Percentiles rank a stretch among this genome's conserved stretches.
phyloP scores from a whole-genome alignment of 768 basidiomycete genomes.

The Paxillus rubicundulus region DNA sequence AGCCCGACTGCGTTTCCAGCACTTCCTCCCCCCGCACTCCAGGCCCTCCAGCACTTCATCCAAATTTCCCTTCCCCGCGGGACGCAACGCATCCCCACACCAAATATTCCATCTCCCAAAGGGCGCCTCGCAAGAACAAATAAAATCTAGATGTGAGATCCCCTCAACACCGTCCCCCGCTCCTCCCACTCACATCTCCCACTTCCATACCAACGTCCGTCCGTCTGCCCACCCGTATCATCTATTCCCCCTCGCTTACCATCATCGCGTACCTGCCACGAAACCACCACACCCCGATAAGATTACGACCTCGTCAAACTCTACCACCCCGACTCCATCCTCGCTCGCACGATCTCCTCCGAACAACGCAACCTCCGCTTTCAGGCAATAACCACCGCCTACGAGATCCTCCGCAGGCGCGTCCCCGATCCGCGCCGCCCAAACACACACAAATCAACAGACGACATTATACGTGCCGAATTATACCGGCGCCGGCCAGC shows the following conservation, averaged over 20 bases:
- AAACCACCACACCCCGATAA: constrained; percentile 25
- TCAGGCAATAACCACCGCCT: constrained; percentile 62
- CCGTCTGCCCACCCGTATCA: too few relatives aligned
- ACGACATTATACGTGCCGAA: constrained; percentile 49
- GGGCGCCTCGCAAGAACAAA: constrained; percentile 54
- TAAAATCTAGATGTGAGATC: constrained; percentile 64
- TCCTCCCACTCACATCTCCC: background rate
- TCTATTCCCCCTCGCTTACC: too few relatives aligned
- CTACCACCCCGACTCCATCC: constrained; percentile 68
- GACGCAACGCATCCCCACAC: constrained; percentile 57
- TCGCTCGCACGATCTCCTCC: constrained; percentile 40
- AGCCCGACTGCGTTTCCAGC: too few relatives aligned
- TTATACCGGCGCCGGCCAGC: constrained; percentile 48
- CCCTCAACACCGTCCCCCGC: background rate
- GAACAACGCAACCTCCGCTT: constrained; percentile 56
- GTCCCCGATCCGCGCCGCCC: background rate
- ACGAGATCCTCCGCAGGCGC: constrained; percentile 40
- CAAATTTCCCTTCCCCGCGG: constrained; percentile 49
- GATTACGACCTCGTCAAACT: constrained; percentile 73
- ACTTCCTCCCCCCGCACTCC: background rate
- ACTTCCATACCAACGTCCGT: background rate
- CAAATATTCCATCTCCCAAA: constrained; percentile 69
- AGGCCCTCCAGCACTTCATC: constrained; percentile 14
- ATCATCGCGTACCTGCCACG: too few relatives aligned
- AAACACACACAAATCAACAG: background rate